Evolutionary conservation across 2,329 filamentous ascomycete genomes (phyloP), one percentile per base, ranked within the genome.

Genomic region (Exophiala sp.): DNA sequence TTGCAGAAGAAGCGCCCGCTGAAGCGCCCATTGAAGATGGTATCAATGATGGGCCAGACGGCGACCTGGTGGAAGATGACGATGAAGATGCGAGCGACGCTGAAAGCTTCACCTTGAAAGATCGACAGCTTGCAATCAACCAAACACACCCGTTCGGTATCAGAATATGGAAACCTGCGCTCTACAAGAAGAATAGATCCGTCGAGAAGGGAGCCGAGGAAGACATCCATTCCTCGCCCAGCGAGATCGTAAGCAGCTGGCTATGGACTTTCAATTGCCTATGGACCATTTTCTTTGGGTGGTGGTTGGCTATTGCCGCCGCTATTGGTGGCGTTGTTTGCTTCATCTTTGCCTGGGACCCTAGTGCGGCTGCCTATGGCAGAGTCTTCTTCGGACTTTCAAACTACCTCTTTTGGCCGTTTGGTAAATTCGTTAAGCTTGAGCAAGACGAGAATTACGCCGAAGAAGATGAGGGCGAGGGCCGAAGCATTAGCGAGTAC

Each of bases 81-180:
- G 86, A 88, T 32, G 84, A 75, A 54, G 84, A 88, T 55, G 66
- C 91, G 47, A 96, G 92, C 70, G 94, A 97, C 64, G 88, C 94
- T 1, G 94, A 96, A 73, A 97, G 92, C 75, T 99, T 99, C 69
- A 99, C 94, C 0, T 81, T 99, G 64, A 96, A 95, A 71, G 94
- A 99, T 71, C 85, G 94, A 52, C 94, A 99, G 72, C 86, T 96
- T 69, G 94, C 94, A 61, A 99, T 99, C 78, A 99, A 99, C 73
- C 87, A 96, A 70, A 99, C 94, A 0, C 94, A 99, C 77, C 94
- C 94, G 0, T 99, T 99, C 65, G 94, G 94, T 78, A 97, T 99
- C 68, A 86, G 95, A 69, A 89, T 99, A 60, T 99, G 94, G 94
- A 99, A 99, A 72, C 94, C 94, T 40, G 95, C 94, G 1, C 72